Evolutionary conservation across 441 rosid genomes (phyloP).

Genomic region (Kokia cookei): DNA sequence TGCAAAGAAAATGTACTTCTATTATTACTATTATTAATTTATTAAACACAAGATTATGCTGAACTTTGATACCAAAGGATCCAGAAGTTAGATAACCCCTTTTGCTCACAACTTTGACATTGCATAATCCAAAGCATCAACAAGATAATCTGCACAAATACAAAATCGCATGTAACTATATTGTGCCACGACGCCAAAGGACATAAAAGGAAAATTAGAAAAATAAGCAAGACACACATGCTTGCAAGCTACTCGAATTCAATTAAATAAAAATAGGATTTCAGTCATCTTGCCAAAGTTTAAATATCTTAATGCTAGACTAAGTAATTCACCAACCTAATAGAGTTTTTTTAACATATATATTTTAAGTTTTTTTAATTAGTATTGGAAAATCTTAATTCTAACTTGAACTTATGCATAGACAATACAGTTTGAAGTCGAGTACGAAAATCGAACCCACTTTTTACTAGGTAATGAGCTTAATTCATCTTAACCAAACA

Average conservation of each 20-base stretch:
- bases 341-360: background rate
- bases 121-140: slow-evolving; percentile 77
- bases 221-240: background rate
- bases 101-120: slow-evolving; percentile 57
- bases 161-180: background rate
- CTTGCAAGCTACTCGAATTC: background rate
- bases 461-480: background rate
- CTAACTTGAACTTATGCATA: background rate
- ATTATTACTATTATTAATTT: background rate
- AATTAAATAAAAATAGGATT: background rate
- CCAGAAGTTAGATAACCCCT: background rate
- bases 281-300: background rate
- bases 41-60: background rate
- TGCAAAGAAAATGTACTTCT: background rate
- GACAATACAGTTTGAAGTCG: background rate
- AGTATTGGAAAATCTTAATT: background rate
- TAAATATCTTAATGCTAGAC: background rate
- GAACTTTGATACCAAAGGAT: slow-evolving; percentile 1
- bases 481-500: too few species aligned
- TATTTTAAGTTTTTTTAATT: background rate
- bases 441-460: background rate
- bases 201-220: background rate
- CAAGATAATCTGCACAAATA: slow-evolving; percentile 66
- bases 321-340: background rate
- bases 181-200: background rate